Evolutionary conservation across 352 stramenopile species (phyloP), one percentile per base, ranked within the genome.

Genomic region (Plasmopara muralis): DNA sequence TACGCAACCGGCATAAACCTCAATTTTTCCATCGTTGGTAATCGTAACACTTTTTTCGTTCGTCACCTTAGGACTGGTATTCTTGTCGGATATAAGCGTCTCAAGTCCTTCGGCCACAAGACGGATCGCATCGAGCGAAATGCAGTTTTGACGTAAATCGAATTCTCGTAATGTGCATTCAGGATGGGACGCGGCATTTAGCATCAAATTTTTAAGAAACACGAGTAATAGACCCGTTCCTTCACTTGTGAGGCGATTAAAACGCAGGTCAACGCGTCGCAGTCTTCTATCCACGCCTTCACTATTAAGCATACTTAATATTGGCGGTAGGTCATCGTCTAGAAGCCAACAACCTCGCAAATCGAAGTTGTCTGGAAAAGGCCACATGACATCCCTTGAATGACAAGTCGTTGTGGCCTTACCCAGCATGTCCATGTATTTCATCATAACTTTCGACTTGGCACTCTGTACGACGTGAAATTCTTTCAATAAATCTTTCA

Each of bases 81-180:
- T 57, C 34, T 61, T 58, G 9, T 16, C 43, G 6, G 43, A 34
- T 12, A 71, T 20, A n/a, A 85, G 43, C 10, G 40, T 50, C 48
- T 89, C 73, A 0, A 91, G 47, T 0, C 59, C 60, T 37, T 42
- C 81, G 0, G 77, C 81, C 7, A 91, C 57, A 4, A 50, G 44
- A 13, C 81, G 77, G 15, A 89, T 57, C 9, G 77, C 77, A 45
- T 88, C 76, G 2, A 86, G 62, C 13, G 76, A 82, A 45, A 91
- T 66, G 52, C 62, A 86, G 41, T 91, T 91, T n/a, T 73, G 61
- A 16, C 78, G 77, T 13, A 91, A 53, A 53, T 87, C 73, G 6
- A 91, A 38, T 47, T 88, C 68, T 20, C 57, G 50, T 9, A 85
- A 48, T 6, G 46, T 43, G 4, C 18, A 43, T 0, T 5, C 38